A percentile compares a stretch with the other conserved stretches of the same genome.
phyloP scores from a whole-genome alignment of 768 basidiomycete species.

The Hydnomerulius pinastri region DNA sequence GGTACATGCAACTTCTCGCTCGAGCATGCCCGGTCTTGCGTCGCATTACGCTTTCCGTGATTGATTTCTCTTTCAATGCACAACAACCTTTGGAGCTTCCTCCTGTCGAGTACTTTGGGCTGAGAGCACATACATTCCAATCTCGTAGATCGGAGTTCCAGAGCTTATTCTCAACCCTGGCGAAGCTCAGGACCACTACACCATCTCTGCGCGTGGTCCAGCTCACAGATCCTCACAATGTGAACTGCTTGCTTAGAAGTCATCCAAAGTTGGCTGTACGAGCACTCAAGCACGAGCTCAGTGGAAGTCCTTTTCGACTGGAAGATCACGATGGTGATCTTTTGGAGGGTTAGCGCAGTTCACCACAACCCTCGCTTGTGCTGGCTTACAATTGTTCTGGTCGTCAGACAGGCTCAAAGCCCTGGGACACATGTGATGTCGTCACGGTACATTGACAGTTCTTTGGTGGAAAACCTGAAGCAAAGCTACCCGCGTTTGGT shows the following conservation, averaged over 20 bases:
- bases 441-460: too few relatives aligned
- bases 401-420: conserved; percentile 16
- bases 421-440: conserved; percentile 2
- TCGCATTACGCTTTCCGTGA: conserved; percentile 19
- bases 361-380: neutral
- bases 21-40: conserved; percentile 17
- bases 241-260: conserved; percentile 17
- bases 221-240: conserved; percentile 15
- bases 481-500: neutral
- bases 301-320: conserved; percentile 11
- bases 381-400: neutral
- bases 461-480: too few relatives aligned
- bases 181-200: conserved; percentile 3
- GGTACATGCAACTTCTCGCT: conserved; percentile 9
- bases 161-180: conserved; percentile 14
- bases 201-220: conserved; percentile 25
- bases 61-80: conserved; percentile 1
- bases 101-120: conserved; percentile 18
- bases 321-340: conserved; percentile 24
- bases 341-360: conserved; percentile 20
- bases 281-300: conserved; percentile 11
- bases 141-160: conserved; percentile 1
- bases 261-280: conserved; percentile 12
- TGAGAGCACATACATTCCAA: conserved; percentile 8
- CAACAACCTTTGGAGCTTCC: conserved; percentile 6